Conservation (phyloP, 305 asterid species). For the Stenogyne calaminthoides region DNA sequence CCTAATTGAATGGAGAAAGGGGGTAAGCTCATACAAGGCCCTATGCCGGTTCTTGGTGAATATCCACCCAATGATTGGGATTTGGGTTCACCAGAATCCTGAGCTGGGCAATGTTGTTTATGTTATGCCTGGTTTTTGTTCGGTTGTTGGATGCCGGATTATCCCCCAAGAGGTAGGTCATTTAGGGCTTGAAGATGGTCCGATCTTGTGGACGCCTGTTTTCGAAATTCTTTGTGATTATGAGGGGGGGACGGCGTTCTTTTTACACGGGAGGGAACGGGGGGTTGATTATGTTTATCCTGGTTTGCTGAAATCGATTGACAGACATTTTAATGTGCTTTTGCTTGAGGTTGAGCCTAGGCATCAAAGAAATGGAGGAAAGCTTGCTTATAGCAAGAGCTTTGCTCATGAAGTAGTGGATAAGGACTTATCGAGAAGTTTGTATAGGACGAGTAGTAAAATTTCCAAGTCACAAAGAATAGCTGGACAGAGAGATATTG, state of each 20-base stretch:
- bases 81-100: slow-evolving; percentile 96
- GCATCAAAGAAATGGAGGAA: slow-evolving; percentile 51
- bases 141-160: slow-evolving; percentile 79
- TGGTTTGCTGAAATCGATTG: slow-evolving; percentile 65
- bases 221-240: slow-evolving; percentile 72
- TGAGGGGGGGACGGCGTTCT: slow-evolving; percentile 62
- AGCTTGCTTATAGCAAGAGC: slow-evolving; percentile 57
- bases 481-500: slow-evolving; percentile 48
- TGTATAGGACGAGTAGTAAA: slow-evolving; percentile 48
- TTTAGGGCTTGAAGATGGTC: slow-evolving; percentile 74
- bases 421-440: slow-evolving; percentile 24
- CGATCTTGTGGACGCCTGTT: slow-evolving; percentile 76
- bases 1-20: slow-evolving; percentile 76
- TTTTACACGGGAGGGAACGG: slow-evolving; percentile 82
- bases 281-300: slow-evolving; percentile 74
- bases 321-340: slow-evolving; percentile 72
- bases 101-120: slow-evolving; percentile 92
- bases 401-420: slow-evolving; percentile 50
- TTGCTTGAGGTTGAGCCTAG: slow-evolving; percentile 79
- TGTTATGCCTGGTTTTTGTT: slow-evolving; percentile 88
- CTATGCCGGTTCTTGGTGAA: slow-evolving; percentile 64
- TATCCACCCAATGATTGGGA: slow-evolving; percentile 68
- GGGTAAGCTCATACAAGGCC: slow-evolving; percentile 68
- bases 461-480: slow-evolving; percentile 60
- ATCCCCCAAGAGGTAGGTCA: slow-evolving; percentile 91